Evolutionary conservation across 2,329 filamentous ascomycete genomes (phyloP), one percentile per base, ranked within the genome.

Genomic region (Talaromyces sp.): DNA sequence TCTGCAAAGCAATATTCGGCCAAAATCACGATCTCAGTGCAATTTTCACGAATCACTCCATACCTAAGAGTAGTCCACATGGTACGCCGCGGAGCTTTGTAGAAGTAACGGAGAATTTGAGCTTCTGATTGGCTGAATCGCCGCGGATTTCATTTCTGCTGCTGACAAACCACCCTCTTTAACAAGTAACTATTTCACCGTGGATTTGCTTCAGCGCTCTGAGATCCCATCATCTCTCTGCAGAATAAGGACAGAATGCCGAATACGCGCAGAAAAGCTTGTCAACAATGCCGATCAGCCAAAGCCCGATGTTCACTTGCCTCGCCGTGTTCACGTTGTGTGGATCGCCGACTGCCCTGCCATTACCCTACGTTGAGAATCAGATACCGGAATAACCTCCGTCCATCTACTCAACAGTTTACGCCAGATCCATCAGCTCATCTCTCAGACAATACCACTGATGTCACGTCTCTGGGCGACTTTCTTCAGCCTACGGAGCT

Each of bases 281-380:
- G 62, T 17, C 53, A 58, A 13, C 62, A 64, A 58, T 64, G 62
- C 31, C 36, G 62, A 15, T n/a, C 45, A 45, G 53, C 62, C 8
- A 64, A 64, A 43, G 62, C 51, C 17, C 62, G 62, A 38, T 64
- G 62, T n/a, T 58, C 53, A 13, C 54, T 64, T 31, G 40, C 53
- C 34, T 13, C 17, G 4, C 54, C 62, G 6, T 64, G 62, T 47
- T 45, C 62, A 51, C 62, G 62, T 25, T 64, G 62, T 59, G 19
- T 25, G 19, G 51, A 64, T 19, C 53, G 62, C 19, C 13, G 19
- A 29, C 54, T 64, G 7, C 36, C 62, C 7, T 64, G 62, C 11
- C 29, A 58, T 29, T 64, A 64, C 40, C 19, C 47, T 36, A 47
- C 5, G 10, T 22, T 53, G 7, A 58, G 31, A 29, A 8, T 25